Evolutionary conservation across 768 basidiomycete species (phyloP), one percentile per base, ranked within the genome.

Genomic region (Lyophyllum decastes): DNA sequence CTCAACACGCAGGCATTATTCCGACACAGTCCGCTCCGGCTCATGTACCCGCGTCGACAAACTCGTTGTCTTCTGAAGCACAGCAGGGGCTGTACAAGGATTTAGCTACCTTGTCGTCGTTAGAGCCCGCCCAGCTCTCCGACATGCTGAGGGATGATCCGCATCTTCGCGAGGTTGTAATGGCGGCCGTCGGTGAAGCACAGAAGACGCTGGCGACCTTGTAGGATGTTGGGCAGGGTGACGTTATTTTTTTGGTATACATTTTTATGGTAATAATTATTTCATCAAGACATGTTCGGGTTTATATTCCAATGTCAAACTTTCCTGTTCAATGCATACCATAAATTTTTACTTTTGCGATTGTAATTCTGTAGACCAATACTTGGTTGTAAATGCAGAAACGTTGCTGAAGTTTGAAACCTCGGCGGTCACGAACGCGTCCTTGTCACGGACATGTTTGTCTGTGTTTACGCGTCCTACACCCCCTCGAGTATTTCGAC

Each of bases 131-230:
- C n/a, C 75, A 78, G 58, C 69, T 79, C 9, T 68, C 70, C 17
- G 73, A 76, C 24, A 62, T 77, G 25, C 64, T 79, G 47, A 67
- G 71, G 19, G 69, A 67, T 21, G 77, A 79, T 55, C 71, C 78
- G 1, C 71, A 77, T 40, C 61, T 79, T 48, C 68, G 74, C 34
- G 71, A 75, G 27, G 68, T 76, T 24, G 68, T 76, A 9, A 59
- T 70, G 62, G 71, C 76, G 50, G 73, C 75, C 22, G 63, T 76
- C 48, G 58, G 62, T 24, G 65, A 66, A 46, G 61, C 63, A 52
- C 66, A 66, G 60, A 65, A 61, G 49, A 33, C 49, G 26, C 21
- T 24, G 25, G 26, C 48, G 14, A 21, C 55, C 44, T 38, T 56
- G 12, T 60, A 26, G n/a, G 16, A 41, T 30, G 47, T 19, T 11